These are phyloP conservation scores for Phellopilus nigrolimitatus DNA, from an alignment of 1,284 basidiomycete genomes.

Conservation along the genomic window DNA sequence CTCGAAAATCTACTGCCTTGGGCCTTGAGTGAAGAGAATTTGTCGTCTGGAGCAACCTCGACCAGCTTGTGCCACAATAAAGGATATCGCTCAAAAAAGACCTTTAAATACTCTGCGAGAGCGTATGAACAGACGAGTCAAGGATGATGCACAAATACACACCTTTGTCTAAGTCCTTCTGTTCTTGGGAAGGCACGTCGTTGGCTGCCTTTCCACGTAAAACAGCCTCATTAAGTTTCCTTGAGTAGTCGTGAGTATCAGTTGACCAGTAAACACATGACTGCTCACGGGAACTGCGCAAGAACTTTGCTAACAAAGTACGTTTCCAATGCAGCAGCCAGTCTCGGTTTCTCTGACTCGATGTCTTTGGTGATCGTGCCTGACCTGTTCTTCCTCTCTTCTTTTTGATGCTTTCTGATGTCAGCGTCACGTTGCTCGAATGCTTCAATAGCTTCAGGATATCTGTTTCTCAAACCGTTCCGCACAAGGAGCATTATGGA, in stretches of 20 bases:
- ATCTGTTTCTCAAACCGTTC: slow-evolving; percentile 29
- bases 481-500: slow-evolving; percentile 29
- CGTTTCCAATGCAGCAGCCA: slow-evolving; percentile 15
- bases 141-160: background rate
- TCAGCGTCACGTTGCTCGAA: slow-evolving; percentile 26
- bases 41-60: background rate
- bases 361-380: background rate
- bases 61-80: background rate
- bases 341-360: background rate
- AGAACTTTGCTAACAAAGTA: slow-evolving; percentile 17
- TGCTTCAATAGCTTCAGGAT: slow-evolving; percentile 24
- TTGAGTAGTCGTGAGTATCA: background rate
- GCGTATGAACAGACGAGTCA: background rate
- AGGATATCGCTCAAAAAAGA: background rate
- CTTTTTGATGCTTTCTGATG: background rate
- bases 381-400: slow-evolving; percentile 10
- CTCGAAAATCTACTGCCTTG: background rate
- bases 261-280: background rate
- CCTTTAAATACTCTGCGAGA: background rate
- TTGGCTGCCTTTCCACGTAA: background rate
- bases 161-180: background rate
- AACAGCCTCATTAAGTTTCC: slow-evolving; percentile 3
- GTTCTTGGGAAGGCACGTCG: background rate
- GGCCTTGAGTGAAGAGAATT: background rate
- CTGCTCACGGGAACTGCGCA: slow-evolving; percentile 20